phyloP scores from a whole-genome alignment of 2,329 filamentous ascomycete genomes.

The Phialophora expanda region DNA sequence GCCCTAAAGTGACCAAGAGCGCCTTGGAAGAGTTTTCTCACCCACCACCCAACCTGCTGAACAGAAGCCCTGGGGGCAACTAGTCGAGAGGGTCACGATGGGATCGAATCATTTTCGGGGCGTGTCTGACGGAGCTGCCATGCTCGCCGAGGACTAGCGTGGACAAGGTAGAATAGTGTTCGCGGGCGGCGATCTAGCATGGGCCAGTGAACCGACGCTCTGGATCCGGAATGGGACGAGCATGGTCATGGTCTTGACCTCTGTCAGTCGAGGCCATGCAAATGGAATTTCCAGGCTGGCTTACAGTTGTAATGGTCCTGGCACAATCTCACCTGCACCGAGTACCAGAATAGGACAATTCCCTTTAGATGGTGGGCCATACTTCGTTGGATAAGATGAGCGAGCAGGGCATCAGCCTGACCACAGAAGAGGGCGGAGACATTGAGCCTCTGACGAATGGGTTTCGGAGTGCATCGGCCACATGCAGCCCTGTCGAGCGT shows the following conservation, averaged over 20 bases:
- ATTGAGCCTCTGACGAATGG: constrained; percentile 8
- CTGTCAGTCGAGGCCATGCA: constrained; percentile 7
- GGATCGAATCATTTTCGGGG: constrained; percentile 27
- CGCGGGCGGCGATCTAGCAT: constrained; percentile 13
- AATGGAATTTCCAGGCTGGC: constrained; percentile 20
- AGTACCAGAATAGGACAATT: constrained; percentile 13
- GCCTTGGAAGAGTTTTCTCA: constrained; percentile 21
- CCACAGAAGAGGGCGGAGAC: constrained; percentile 2
- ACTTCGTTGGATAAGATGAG: constrained; percentile 24
- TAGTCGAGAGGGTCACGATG: constrained; percentile 19
- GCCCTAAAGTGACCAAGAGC: constrained; percentile 31
- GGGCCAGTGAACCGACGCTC: constrained; percentile 23
- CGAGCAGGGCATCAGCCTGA: constrained; percentile 24
- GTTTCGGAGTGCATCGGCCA: constrained; percentile 24
- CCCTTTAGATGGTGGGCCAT: constrained; percentile 19
- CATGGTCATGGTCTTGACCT: not conserved
- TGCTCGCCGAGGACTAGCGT: constrained; percentile 22
- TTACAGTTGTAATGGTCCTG: constrained; percentile 5
- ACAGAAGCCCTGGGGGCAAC: constrained; percentile 15
- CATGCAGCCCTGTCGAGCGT: constrained; percentile 29
- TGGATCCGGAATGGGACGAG: constrained; percentile 23
- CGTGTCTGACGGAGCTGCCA: constrained; percentile 18
- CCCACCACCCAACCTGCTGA: constrained; percentile 12
- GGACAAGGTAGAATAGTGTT: constrained; percentile 7
- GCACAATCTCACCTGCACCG: constrained; percentile 9